Percentiles rank a stretch among this genome's conserved stretches.
These are phyloP conservation scores for Hymenotorrendiella dingleyae DNA, from an alignment of 2,329 filamentous ascomycete genomes.

Conservation along the genomic window DNA sequence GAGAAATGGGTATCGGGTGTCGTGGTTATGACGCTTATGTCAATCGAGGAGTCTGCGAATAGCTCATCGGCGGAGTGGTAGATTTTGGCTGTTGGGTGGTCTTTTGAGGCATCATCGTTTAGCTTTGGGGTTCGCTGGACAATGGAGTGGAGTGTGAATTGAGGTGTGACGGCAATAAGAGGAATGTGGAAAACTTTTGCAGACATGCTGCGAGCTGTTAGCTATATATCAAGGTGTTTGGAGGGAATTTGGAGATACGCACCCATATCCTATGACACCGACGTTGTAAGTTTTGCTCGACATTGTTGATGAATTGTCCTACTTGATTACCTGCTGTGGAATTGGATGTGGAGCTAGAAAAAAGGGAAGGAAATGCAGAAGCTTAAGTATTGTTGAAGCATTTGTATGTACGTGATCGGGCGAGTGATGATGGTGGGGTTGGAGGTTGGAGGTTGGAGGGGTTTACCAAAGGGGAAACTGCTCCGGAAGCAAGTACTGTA, in stretches of 20 bases:
- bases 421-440: neutral
- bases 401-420: neutral
- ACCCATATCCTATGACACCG: slow-evolving; percentile 52
- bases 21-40: slow-evolving; percentile 67
- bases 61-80: slow-evolving; percentile 58
- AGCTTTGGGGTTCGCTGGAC: slow-evolving; percentile 66
- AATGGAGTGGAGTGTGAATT: slow-evolving; percentile 65
- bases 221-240: neutral
- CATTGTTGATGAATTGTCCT: slow-evolving; percentile 14
- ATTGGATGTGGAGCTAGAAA: neutral
- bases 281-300: slow-evolving; percentile 44
- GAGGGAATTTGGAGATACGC: slow-evolving; percentile 7
- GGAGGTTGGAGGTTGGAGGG: too few species aligned
- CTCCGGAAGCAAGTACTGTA: too few species aligned
- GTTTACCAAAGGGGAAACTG: too few species aligned
- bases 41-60: slow-evolving; percentile 57
- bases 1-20: slow-evolving; percentile 66
- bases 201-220: slow-evolving; percentile 38
- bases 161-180: slow-evolving; percentile 59
- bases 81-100: slow-evolving; percentile 60
- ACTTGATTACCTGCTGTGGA: neutral
- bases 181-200: slow-evolving; percentile 84
- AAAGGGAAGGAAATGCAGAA: neutral
- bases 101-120: slow-evolving; percentile 59
- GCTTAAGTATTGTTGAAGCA: too few species aligned